Percentiles rank a stretch among this genome's conserved stretches.
These are phyloP conservation scores for Endogone sp. DNA, from an alignment of 192 early-diverging fungal species.

Conservation along the genomic window DNA sequence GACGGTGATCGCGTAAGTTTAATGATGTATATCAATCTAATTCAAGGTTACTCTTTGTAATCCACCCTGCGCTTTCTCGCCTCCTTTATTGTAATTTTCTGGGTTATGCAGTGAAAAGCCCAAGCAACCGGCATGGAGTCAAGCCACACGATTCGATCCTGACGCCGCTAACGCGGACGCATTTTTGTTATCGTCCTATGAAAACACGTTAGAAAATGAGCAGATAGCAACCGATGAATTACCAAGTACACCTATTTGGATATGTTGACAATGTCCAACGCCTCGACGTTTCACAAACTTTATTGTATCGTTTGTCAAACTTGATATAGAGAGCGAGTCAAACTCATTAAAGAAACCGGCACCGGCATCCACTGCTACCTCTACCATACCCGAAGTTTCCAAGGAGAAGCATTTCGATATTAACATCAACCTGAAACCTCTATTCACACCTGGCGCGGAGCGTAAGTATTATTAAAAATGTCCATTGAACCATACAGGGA, in stretches of 20 bases:
- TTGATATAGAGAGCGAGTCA: neutral
- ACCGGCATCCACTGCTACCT: neutral
- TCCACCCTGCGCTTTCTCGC: too few relatives aligned
- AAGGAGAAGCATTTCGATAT: conserved; percentile 32
- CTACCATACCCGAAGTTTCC: conserved; percentile 25
- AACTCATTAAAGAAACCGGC: neutral
- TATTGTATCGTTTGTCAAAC: neutral
- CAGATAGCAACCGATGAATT: neutral
- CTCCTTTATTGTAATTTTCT: too few relatives aligned
- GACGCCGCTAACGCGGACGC: conserved; percentile 30
- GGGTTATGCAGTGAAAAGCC: neutral
- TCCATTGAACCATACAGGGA: too few relatives aligned
- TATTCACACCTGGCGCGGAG: conserved; percentile 24
- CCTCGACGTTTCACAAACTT: too few relatives aligned
- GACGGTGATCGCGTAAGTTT: neutral
- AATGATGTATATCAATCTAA: too few relatives aligned
- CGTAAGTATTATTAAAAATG: conserved; percentile 18
- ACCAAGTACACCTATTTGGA: neutral
- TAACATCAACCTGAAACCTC: conserved; percentile 33
- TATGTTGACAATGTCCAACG: neutral
- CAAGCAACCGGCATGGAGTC: conserved; percentile 12
- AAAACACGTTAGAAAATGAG: neutral
- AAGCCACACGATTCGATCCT: conserved; percentile 44
- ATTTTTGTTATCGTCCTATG: neutral
- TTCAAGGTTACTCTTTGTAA: too few relatives aligned